These are phyloP conservation scores for Ananas comosus DNA, from an alignment of 176 grass and related monocot genomes.

Conservation along the genomic window DNA sequence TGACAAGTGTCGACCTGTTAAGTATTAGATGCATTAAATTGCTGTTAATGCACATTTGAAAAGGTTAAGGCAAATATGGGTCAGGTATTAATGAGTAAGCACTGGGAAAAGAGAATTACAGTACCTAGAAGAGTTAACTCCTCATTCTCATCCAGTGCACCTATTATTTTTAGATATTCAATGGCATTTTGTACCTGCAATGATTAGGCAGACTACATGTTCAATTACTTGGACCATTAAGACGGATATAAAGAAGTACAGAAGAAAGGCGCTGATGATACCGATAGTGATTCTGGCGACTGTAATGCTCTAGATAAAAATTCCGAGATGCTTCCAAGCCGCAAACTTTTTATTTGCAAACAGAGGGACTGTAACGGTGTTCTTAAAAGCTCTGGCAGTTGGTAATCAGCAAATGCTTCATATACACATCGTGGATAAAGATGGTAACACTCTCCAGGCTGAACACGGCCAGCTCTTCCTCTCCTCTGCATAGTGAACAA, in stretches of 20 bases:
- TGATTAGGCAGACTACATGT: neutral
- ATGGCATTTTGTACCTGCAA: conserved; percentile 95
- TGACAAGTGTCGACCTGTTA: conserved; percentile 71
- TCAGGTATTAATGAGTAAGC: neutral
- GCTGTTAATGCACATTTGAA: neutral
- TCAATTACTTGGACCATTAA: too few species aligned
- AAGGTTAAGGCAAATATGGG: too few species aligned
- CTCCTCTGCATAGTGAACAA: conserved; percentile 52
- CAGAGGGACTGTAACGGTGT: conserved; percentile 96
- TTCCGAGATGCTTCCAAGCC: conserved; percentile 85
- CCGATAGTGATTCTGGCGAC: conserved; percentile 89
- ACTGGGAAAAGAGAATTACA: neutral
- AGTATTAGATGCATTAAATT: conserved; percentile 18
- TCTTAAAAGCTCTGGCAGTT: conserved; percentile 91
- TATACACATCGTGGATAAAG: conserved; percentile 90
- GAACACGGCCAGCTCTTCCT: conserved; percentile 95
- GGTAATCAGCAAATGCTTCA: conserved; percentile 87
- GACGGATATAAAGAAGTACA: too few species aligned
- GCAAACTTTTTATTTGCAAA: conserved; percentile 98
- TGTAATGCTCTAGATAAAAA: conserved; percentile 97
- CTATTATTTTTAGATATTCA: conserved; percentile 94
- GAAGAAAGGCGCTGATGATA: conserved; percentile 17
- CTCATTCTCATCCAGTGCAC: conserved; percentile 90
- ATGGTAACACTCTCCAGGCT: conserved; percentile 93
- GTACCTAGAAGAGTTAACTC: conserved; percentile 88